Evolutionary conservation across 805 yeast species (phyloP).

Genomic region (Gaillardinia entomophila): DNA sequence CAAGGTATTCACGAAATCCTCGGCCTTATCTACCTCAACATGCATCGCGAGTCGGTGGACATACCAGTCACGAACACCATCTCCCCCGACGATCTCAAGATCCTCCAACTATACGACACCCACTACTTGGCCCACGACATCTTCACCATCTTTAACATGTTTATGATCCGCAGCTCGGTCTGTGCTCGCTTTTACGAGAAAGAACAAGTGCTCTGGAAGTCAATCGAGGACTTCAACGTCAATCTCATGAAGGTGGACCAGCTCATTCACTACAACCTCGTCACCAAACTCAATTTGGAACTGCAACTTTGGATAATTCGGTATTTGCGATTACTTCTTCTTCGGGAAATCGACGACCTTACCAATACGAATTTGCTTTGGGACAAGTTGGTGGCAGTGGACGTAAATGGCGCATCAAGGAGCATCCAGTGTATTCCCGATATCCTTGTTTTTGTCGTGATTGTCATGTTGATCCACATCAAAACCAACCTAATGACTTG

Average conservation of each 20-base stretch:
- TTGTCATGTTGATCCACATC: constrained; percentile 39
- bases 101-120: constrained; percentile 34
- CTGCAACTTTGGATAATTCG: constrained; percentile 53
- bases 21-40: constrained; percentile 41
- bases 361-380: constrained; percentile 34
- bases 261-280: constrained; percentile 38
- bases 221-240: constrained; percentile 44
- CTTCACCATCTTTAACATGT: constrained; percentile 37
- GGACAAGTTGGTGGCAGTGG: constrained; percentile 42
- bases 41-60: constrained; percentile 29
- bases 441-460: constrained; percentile 35
- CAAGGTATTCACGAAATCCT: constrained; percentile 53
- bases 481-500: constrained; percentile 39
- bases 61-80: constrained; percentile 8
- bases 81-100: constrained; percentile 23
- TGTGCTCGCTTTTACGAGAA: constrained; percentile 26
- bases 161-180: constrained; percentile 37
- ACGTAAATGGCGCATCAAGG: constrained; percentile 1
- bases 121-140: constrained; percentile 37
- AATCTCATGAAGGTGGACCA: constrained; percentile 47
- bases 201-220: constrained; percentile 37
- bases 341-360: constrained; percentile 39
- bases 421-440: constrained; percentile 23
- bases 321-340: constrained; percentile 40
- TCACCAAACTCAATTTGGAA: constrained; percentile 40